Evolutionary conservation across 805 yeast genomes (phyloP), one percentile per base, ranked within the genome.

Genomic region (Kodamaea jinghongensis): DNA sequence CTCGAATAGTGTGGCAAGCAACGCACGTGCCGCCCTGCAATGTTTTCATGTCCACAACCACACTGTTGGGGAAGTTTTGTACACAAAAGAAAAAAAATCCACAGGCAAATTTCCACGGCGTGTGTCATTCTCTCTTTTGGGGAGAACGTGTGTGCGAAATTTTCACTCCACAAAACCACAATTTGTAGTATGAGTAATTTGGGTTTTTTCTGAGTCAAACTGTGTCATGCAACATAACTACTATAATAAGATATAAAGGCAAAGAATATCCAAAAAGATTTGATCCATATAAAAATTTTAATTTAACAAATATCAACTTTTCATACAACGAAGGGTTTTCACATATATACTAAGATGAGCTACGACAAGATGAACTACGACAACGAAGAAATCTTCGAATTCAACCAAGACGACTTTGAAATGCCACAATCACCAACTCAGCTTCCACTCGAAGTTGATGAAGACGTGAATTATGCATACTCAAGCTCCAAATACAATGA

Each of bases 331-430:
- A n/a, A 28, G 9, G 10, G 15, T 13, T 4, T 12, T 17, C 14
- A 31, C 27, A 31, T 27, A 26, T 31, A 34, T 9, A 34, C 16
- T 8, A 17, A 10, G 23, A 36, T 22, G 29, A 14, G 23, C n/a
- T 5, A 6, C 16, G 25, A n/a, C 16, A 17, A 16, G 13, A 37
- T 38, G 42, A 31, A 33, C 30, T 38, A 31, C 36, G 42, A 38
- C 26, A 28, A 41, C 41, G 50, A 47, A 41, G 48, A 47, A 14
- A 47, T 47, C 39, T 47, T 47, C 31, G 48, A 47, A 25, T 44
- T 47, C 41, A 44, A 44, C 34, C 41, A 41, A n/a, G 32, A 36
- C 12, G 44, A 41, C 33, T 43, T 39, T n/a, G 43, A 44, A 27
- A 28, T 28, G 9, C 44, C 42, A n/a, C 42, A 39, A 20, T 36